Evolutionary conservation across 306 rosid species (phyloP).

Genomic region (Lupinus albus): DNA sequence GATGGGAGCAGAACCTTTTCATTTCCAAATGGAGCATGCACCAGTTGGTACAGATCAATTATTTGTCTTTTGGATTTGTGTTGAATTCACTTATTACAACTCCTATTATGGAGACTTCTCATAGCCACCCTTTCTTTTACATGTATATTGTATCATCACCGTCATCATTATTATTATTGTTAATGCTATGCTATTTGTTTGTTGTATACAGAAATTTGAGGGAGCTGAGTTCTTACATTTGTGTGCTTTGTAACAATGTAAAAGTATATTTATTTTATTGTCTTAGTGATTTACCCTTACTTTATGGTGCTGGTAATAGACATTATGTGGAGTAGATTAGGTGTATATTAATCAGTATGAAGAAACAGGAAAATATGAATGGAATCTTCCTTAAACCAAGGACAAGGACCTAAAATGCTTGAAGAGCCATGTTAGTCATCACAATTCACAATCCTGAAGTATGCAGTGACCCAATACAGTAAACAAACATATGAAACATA

Average conservation of each 20-base stretch:
- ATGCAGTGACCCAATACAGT: too few species aligned
- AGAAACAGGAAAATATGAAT: too few species aligned
- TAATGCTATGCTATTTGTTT: not conserved
- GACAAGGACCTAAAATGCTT: too few species aligned
- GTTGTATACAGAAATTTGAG: slow-evolving; percentile 24
- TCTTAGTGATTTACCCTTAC: slow-evolving; percentile 2
- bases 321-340: too few species aligned
- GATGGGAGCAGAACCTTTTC: slow-evolving; percentile 87
- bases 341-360: too few species aligned
- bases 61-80: slow-evolving; percentile 19
- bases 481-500: too few species aligned
- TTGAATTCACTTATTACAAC: not conserved
- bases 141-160: not conserved
- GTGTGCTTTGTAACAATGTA: not conserved
- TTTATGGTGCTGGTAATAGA: slow-evolving; percentile 1
- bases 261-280: slow-evolving; percentile 6
- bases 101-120: too few species aligned
- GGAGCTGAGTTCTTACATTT: slow-evolving; percentile 16
- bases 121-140: not conserved
- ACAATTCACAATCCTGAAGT: too few species aligned
- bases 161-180: not conserved
- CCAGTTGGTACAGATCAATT: slow-evolving; percentile 73
- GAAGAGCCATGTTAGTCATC: too few species aligned
- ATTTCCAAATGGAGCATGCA: slow-evolving; percentile 99
- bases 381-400: too few species aligned